Evolutionary conservation across 2,329 filamentous ascomycete species (phyloP).

Genomic region (Fusarium denticulatum): DNA sequence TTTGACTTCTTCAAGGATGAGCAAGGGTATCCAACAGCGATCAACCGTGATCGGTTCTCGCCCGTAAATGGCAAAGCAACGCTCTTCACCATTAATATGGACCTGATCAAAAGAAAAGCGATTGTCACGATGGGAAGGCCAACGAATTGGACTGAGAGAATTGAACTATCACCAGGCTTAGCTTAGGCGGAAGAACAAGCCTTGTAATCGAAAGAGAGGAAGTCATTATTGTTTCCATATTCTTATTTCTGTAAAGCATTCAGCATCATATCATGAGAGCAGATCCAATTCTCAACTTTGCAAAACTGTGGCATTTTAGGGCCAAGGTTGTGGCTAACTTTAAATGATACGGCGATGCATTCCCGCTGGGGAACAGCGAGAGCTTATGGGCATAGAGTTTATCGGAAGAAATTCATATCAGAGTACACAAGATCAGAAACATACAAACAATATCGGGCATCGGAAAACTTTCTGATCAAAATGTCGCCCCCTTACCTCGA

Average conservation of each 20-base stretch:
- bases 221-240: not conserved
- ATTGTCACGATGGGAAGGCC: conserved; percentile 21
- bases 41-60: conserved; percentile 20
- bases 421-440: too few relatives aligned
- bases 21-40: conserved; percentile 25
- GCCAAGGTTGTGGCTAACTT: too few relatives aligned
- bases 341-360: not conserved
- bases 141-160: conserved; percentile 9
- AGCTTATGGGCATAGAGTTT: not conserved
- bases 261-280: accelerated
- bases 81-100: conserved; percentile 37
- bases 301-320: accelerated
- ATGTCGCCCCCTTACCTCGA: too few relatives aligned
- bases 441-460: too few relatives aligned
- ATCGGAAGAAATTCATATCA: too few relatives aligned
- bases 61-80: conserved; percentile 9
- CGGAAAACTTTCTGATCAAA: not conserved
- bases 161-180: conserved; percentile 2
- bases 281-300: accelerated
- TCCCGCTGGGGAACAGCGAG: not conserved
- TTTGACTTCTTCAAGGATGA: conserved; percentile 37
- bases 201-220: too few relatives aligned
- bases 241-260: not conserved
- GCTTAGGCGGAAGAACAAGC: too few relatives aligned
- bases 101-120: conserved; percentile 8